These are phyloP conservation scores for Sclerotinia nivalis DNA, from an alignment of 2,329 filamentous ascomycete genomes.

Conservation along the genomic window DNA sequence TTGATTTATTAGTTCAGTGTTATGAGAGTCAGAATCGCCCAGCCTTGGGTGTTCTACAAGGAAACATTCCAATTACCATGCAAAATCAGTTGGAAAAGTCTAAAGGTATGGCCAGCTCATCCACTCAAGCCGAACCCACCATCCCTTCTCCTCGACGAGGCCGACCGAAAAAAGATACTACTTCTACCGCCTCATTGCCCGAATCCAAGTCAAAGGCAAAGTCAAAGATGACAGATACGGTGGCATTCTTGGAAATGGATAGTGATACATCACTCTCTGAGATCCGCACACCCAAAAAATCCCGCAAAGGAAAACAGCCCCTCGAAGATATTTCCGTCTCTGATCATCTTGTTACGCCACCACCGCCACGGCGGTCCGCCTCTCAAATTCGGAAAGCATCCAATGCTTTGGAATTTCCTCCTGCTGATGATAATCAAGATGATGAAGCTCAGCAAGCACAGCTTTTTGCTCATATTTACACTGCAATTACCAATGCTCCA, in stretches of 20 bases:
- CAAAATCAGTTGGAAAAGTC: constrained; percentile 1
- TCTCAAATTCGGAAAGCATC: constrained; percentile 31
- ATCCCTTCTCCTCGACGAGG: constrained; percentile 41
- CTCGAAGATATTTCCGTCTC: constrained; percentile 55
- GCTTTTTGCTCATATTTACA: constrained; percentile 56
- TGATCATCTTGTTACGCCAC: constrained; percentile 40
- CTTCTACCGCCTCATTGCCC: constrained; percentile 23
- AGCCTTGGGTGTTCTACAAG: constrained; percentile 34
- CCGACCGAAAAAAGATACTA: constrained; percentile 46
- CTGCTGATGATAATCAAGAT: constrained; percentile 21
- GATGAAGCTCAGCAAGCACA: constrained; percentile 44
- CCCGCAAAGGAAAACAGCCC: constrained; percentile 32
- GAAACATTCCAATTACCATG: constrained; percentile 30
- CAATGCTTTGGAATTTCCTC: constrained; percentile 26
- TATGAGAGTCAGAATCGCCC: constrained; percentile 60
- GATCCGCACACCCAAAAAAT: constrained; percentile 39
- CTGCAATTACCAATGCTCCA: constrained; percentile 54
- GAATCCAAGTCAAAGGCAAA: constrained; percentile 28
- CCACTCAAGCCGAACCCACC: constrained; percentile 27
- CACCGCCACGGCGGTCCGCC: constrained; percentile 33
- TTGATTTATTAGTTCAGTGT: constrained; percentile 67
- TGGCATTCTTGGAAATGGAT: constrained; percentile 31
- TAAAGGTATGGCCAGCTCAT: constrained; percentile 12
- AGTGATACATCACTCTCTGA: constrained; percentile 31
- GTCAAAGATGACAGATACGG: constrained; percentile 27